Conservation (phyloP, 1,284 basidiomycete species). For the Trametes hirsuta region DNA sequence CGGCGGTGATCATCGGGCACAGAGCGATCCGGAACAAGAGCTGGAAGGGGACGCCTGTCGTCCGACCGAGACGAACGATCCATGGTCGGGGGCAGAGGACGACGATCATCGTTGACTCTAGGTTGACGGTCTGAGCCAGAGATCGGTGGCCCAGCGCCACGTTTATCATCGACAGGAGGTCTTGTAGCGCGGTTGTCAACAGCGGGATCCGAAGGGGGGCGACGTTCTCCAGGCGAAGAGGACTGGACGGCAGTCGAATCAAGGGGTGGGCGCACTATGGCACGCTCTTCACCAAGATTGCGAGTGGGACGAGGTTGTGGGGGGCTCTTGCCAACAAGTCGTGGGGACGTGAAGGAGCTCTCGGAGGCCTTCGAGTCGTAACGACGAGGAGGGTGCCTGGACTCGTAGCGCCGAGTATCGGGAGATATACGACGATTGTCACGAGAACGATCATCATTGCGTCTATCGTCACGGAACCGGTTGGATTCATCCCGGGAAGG, state of each 20-base stretch:
- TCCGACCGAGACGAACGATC: slow-evolving; percentile 12
- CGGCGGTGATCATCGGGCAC: slow-evolving; percentile 18
- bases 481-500: slow-evolving; percentile 16
- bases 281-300: slow-evolving; percentile 31
- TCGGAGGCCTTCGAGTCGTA: slow-evolving; percentile 31
- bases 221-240: slow-evolving; percentile 26
- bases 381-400: slow-evolving; percentile 25
- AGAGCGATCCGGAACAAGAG: not conserved
- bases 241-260: slow-evolving; percentile 11
- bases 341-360: slow-evolving; percentile 16
- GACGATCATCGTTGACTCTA: slow-evolving; percentile 16
- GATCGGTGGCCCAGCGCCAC: not conserved
- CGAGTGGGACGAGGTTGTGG: slow-evolving; percentile 26
- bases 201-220: slow-evolving; percentile 1
- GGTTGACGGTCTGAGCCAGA: slow-evolving; percentile 15
- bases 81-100: slow-evolving; percentile 5
- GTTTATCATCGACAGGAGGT: slow-evolving; percentile 11
- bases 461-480: slow-evolving; percentile 30
- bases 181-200: slow-evolving; percentile 10
- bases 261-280: slow-evolving; percentile 25
- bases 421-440: slow-evolving; percentile 31
- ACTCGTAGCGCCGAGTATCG: slow-evolving; percentile 33
- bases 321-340: slow-evolving; percentile 21
- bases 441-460: slow-evolving; percentile 31
- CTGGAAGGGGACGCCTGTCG: slow-evolving; percentile 17